Conservation (phyloP, 192 early-diverging fungal species). For the Chytriomyces hyalinus region DNA sequence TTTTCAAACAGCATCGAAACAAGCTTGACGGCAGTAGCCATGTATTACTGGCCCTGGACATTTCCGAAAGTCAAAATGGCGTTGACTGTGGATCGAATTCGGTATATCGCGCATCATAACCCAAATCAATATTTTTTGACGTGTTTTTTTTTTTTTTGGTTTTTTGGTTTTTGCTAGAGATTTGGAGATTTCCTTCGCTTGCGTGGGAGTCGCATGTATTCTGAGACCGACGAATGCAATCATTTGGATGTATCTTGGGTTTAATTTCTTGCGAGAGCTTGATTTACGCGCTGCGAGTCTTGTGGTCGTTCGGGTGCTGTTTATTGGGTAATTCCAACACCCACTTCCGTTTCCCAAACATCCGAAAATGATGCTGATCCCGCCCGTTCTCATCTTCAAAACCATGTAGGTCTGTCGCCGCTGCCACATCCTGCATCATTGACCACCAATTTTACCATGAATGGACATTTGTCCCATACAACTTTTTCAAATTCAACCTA, state of each 20-base stretch:
- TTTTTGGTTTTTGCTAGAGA: conserved; percentile 30
- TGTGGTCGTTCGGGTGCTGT: neutral
- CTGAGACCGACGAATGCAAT: conserved; percentile 87
- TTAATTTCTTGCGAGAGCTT: conserved; percentile 54
- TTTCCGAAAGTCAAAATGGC: conserved; percentile 11
- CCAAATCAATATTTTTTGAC: conserved; percentile 1
- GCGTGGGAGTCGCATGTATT: conserved; percentile 83
- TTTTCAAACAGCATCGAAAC: conserved; percentile 79
- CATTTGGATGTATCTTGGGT: conserved; percentile 82
- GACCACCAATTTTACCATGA: conserved; percentile 74
- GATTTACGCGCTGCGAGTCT: neutral
- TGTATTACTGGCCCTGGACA: conserved; percentile 86
- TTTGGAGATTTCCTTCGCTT: conserved; percentile 57
- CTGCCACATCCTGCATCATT: conserved; percentile 57
- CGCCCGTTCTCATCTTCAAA: neutral
- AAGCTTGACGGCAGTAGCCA: conserved; percentile 70
- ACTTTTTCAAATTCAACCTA: conserved; percentile 86
- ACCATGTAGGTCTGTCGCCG: conserved; percentile 44
- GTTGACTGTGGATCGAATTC: neutral
- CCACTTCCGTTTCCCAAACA: neutral
- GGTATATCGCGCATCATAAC: conserved; percentile 19
- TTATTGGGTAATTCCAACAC: conserved; percentile 11
- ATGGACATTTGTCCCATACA: conserved; percentile 75
- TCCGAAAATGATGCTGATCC: neutral
- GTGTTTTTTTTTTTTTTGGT: neutral